Base-by-base conservation (phyloP, 371 early-diverging fungal species). In the Choanephora cucurbitarum region DNA sequence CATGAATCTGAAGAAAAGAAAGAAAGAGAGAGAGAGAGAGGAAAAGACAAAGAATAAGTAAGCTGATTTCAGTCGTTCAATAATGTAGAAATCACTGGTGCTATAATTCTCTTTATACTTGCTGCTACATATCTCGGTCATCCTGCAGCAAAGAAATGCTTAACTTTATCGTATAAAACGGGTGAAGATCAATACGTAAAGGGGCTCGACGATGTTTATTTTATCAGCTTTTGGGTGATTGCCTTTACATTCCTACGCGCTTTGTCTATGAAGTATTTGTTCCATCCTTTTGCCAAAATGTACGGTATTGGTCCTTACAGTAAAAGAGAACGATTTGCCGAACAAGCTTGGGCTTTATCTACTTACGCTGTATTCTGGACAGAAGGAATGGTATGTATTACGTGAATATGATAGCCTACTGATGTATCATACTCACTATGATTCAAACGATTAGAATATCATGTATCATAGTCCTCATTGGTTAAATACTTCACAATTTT, bases 191-290 rank as follows among this genome's bases (percentile, higher is more conserved):
- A 64, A 13, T 79, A 77, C 50, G 70, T 51, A 45, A 78, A 80
- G 58, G 82, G 82, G 24, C 55, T 31, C 19, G 70, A 77, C 24
- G 92, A 92, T 55, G 17, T 77, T 9, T 84, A 73, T 51, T 84
- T 80, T 67, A 74, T 89, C 14, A 51, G 62, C 49, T 83, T 86
- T 70, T 90, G 88, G 85, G 72, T 85, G 52, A 65, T 88, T 21
- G 78, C 80, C 4, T 88, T 90, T 61, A 89, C 88, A n/a, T 82
- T 86, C 33, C 56, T 86, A 41, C 85, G 90, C 8, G 83, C 83
- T 9, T 48, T 63, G 19, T 52, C 78, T 32, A 89, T 89, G 84
- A 73, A 81, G 56, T 75, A 74, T 44, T 31, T 84, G 15, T 77
- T 84, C 32, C 75, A 69, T 49, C 90, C 91, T 13, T 39, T 87